Evolutionary conservation across 768 basidiomycete species (phyloP).

Genomic region (Mycena olivaceomarginata): DNA sequence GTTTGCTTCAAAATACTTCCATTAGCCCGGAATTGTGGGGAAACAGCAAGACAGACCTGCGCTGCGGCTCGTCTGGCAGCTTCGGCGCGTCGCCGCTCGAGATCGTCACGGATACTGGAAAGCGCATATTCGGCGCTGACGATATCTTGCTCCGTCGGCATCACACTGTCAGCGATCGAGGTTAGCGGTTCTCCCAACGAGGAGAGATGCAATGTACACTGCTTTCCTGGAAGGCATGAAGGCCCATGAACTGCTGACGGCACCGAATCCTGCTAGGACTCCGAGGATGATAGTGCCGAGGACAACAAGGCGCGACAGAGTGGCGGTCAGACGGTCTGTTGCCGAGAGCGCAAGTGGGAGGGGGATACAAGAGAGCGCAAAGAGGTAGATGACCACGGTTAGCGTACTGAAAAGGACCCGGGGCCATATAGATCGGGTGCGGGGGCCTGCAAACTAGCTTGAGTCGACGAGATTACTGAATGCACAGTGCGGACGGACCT

Average conservation of each 20-base stretch:
- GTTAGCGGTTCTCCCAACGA: conserved; percentile 1
- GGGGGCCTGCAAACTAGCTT: conserved; percentile 44
- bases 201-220: conserved; percentile 43
- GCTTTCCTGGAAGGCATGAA: conserved; percentile 65
- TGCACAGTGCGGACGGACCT: conserved; percentile 44
- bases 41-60: conserved; percentile 32
- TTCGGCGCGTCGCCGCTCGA: conserved; percentile 62
- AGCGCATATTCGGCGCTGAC: conserved; percentile 75
- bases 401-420: conserved; percentile 66
- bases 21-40: background rate
- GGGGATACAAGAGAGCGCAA: conserved; percentile 80
- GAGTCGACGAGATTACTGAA: background rate
- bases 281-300: conserved; percentile 89
- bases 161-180: conserved; percentile 48
- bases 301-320: conserved; percentile 80
- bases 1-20: conserved; percentile 27
- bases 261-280: conserved; percentile 86
- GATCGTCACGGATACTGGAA: conserved; percentile 75
- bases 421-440: conserved; percentile 47
- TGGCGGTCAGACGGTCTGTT: conserved; percentile 65
- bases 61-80: conserved; percentile 53
- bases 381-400: conserved; percentile 73
- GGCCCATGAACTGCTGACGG: conserved; percentile 80
- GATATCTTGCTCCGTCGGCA: conserved; percentile 72
- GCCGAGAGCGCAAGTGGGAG: conserved; percentile 71